phyloP scores from a whole-genome alignment of 2,329 filamentous ascomycete genomes.

The Fonsecaea nubica region DNA sequence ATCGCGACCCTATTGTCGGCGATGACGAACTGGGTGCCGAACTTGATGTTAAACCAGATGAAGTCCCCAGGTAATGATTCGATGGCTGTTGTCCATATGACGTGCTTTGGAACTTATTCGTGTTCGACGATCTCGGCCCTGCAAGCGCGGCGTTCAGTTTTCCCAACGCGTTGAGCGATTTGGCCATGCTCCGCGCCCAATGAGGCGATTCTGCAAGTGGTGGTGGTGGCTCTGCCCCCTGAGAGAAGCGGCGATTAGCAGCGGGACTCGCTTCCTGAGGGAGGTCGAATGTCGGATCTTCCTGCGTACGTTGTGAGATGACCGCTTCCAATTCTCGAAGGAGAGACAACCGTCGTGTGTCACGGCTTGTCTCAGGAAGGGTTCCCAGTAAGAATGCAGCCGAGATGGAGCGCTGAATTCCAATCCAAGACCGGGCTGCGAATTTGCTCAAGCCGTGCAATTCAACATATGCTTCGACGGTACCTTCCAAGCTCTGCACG shows the following conservation, averaged over 20 bases:
- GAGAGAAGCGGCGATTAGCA: slow-evolving; percentile 24
- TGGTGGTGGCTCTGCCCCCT: slow-evolving; percentile 24
- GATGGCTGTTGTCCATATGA: slow-evolving; percentile 18
- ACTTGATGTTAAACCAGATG: slow-evolving; percentile 11
- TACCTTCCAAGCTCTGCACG: slow-evolving; percentile 61
- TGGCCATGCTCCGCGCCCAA: slow-evolving; percentile 55
- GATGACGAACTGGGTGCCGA: slow-evolving; percentile 4
- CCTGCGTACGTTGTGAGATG: slow-evolving; percentile 51
- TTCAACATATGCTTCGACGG: slow-evolving; percentile 67
- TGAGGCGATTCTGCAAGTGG: slow-evolving; percentile 42
- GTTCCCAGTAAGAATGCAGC: slow-evolving; percentile 56
- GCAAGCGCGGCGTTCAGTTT: slow-evolving; percentile 53
- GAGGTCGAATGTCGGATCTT: slow-evolving; percentile 36
- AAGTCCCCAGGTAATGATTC: slow-evolving; percentile 8
- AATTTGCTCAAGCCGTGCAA: slow-evolving; percentile 54
- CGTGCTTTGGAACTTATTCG: slow-evolving; percentile 19
- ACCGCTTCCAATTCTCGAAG: slow-evolving; percentile 53
- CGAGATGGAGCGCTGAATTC: slow-evolving; percentile 55
- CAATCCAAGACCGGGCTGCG: slow-evolving; percentile 55
- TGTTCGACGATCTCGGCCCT: slow-evolving; percentile 20
- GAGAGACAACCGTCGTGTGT: slow-evolving; percentile 49
- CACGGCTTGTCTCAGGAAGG: slow-evolving; percentile 52
- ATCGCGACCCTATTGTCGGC: slow-evolving; percentile 19
- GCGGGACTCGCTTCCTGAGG: slow-evolving; percentile 33
- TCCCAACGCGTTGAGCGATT: slow-evolving; percentile 54